Evolutionary conservation across 129 eudicot species (phyloP).

Genomic region (Calendula officinalis): DNA sequence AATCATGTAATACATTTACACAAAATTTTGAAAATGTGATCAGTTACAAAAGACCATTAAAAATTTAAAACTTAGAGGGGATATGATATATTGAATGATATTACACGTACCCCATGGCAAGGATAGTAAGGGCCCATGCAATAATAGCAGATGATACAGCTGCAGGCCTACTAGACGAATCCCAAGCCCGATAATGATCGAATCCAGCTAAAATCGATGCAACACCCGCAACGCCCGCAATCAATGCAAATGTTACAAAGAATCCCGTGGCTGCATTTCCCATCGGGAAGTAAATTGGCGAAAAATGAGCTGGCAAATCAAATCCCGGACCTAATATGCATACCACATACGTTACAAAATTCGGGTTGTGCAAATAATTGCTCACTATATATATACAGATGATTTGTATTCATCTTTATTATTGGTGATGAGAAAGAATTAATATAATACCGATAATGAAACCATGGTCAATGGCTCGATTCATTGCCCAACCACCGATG

Average conservation of each 20-base stretch:
- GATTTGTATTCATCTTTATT: too few species aligned
- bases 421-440: neutral
- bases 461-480: conserved; percentile 77
- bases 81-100: neutral
- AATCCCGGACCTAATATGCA: conserved; percentile 66
- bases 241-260: conserved; percentile 65
- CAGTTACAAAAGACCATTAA: too few species aligned
- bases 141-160: conserved; percentile 77
- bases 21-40: too few species aligned
- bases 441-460: conserved; percentile 65
- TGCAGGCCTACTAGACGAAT: conserved; percentile 55
- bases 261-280: conserved; percentile 97
- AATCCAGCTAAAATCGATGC: conserved; percentile 76
- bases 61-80: too few species aligned
- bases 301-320: conserved; percentile 87
- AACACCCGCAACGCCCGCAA: conserved; percentile 85
- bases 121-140: conserved; percentile 78
- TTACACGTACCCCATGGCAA: conserved; percentile 82
- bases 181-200: conserved; percentile 62
- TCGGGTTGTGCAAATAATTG: too few species aligned
- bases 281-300: conserved; percentile 92
- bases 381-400: too few species aligned
- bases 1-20: neutral
- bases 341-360: conserved; percentile 2
- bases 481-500: conserved; percentile 89